phyloP scores from a whole-genome alignment of 148 eudicot species.

The Gaultheria prostrata region DNA sequence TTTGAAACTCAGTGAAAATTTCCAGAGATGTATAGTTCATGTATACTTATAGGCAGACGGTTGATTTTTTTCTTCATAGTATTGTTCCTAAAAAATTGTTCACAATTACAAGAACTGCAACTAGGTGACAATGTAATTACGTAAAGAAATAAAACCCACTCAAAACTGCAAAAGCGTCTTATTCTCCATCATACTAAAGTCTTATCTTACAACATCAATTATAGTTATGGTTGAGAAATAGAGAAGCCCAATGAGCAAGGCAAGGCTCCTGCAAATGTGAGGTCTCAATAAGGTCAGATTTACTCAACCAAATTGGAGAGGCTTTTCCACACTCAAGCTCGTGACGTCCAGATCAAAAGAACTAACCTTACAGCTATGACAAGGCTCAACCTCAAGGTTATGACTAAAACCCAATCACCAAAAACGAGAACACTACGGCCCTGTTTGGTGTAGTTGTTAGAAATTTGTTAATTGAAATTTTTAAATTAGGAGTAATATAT shows the following conservation, averaged over 20 bases:
- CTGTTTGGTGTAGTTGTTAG: not conserved
- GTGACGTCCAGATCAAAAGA: not conserved
- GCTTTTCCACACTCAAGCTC: not conserved
- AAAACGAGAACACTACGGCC: not conserved
- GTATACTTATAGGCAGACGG: too few relatives aligned
- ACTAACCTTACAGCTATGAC: not conserved
- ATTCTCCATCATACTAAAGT: not conserved
- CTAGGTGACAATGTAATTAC: not conserved
- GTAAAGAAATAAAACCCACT: not conserved
- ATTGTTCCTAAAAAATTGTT: not conserved
- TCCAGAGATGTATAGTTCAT: too few relatives aligned
- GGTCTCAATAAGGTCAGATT: not conserved
- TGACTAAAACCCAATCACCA: not conserved
- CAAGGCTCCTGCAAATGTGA: not conserved
- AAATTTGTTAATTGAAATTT: not conserved
- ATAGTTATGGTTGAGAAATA: not conserved
- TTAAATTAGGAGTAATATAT: not conserved
- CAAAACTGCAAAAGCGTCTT: not conserved
- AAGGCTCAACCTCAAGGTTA: not conserved
- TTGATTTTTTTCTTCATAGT: too few relatives aligned
- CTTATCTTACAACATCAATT: not conserved
- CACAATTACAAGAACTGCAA: not conserved
- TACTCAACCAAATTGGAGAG: not conserved
- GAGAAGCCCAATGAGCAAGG: not conserved
- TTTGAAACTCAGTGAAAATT: too few relatives aligned